Percentiles rank a stretch among this genome's conserved stretches.
These are phyloP conservation scores for Dioscorea alata DNA, from an alignment of 106 monocot species.

Conservation along the genomic window DNA sequence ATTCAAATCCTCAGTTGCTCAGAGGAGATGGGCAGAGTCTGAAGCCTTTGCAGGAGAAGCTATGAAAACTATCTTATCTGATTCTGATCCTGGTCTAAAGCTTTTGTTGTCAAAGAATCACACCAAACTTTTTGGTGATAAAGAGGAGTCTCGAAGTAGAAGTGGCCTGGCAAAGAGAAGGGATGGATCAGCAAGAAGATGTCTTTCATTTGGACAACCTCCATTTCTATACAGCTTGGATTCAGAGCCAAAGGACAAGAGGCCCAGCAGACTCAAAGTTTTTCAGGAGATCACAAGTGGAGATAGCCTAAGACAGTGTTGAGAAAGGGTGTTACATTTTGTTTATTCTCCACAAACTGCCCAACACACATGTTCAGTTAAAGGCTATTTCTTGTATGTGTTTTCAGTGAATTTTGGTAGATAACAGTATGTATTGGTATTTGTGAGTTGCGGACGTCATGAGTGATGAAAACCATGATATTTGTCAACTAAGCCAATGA, in stretches of 20 bases:
- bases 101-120: background rate
- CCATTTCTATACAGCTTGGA: background rate
- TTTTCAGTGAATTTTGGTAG: no score
- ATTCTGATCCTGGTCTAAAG: background rate
- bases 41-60: slow-evolving; percentile 2
- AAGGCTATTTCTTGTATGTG: no score
- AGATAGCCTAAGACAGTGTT: background rate
- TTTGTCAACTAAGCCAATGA: no score
- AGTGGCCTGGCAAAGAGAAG: background rate
- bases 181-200: background rate
- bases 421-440: no score
- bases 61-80: slow-evolving; percentile 1
- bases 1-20: background rate
- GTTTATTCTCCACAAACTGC: no score
- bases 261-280: background rate
- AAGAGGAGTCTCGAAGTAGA: background rate
- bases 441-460: no score
- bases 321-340: no score
- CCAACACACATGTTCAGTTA: no score
- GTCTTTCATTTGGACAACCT: background rate
- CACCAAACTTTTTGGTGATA: no score
- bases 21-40: background rate
- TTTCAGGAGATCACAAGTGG: background rate
- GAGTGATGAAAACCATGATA: no score
- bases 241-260: background rate